These are phyloP conservation scores for Neofusicoccum parvum DNA, from an alignment of 2,329 filamentous ascomycete species.

Conservation along the genomic window DNA sequence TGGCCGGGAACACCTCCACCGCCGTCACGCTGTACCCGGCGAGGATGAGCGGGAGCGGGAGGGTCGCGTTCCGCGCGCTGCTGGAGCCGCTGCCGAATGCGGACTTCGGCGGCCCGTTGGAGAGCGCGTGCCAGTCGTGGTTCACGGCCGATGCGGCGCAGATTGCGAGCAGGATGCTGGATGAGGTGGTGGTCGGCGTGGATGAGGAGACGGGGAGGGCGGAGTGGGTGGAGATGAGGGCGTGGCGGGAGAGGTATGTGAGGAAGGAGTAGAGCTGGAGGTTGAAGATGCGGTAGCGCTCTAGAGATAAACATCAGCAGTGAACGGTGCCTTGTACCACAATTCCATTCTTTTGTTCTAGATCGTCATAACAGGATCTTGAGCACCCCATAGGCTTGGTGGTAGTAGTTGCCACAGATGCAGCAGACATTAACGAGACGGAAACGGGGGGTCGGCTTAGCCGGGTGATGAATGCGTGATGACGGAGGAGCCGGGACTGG, in stretches of 20 bases:
- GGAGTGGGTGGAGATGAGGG: conserved; percentile 4
- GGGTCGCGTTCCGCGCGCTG: background rate
- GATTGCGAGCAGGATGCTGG: background rate
- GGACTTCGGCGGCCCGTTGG: background rate
- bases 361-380: too few relatives aligned
- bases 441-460: too few relatives aligned
- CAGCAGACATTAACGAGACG: too few relatives aligned
- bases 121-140: conserved; percentile 3
- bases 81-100: background rate
- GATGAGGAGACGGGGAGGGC: background rate
- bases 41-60: background rate
- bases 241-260: conserved; percentile 9
- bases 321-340: too few relatives aligned
- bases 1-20: background rate
- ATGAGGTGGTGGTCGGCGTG: conserved; percentile 1
- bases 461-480: too few relatives aligned
- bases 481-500: too few relatives aligned
- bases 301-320: too few relatives aligned
- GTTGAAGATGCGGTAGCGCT: too few relatives aligned
- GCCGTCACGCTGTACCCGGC: background rate
- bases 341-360: too few relatives aligned
- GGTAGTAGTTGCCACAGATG: too few relatives aligned
- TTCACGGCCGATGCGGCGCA: background rate
- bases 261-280: background rate
- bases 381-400: too few relatives aligned